Percentiles rank a stretch among this genome's conserved stretches.
Conservation (phyloP, 208 protist species). For the Leishmania martiniquensis region DNA sequence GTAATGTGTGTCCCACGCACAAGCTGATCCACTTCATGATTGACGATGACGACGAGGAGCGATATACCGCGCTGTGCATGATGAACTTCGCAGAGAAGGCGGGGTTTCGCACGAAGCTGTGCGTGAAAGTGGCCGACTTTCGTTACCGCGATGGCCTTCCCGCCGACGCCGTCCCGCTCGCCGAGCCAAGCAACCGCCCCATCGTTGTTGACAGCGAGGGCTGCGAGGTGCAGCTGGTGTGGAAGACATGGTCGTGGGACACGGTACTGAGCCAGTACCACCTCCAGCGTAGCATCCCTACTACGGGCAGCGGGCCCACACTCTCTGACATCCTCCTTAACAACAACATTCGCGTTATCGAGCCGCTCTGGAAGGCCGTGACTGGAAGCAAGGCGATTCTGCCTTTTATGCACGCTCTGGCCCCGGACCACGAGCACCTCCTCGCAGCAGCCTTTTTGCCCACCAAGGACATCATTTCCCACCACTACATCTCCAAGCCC, state of each 20-base stretch:
- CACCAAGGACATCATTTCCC: conserved; percentile 59
- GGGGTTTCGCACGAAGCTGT: conserved; percentile 74
- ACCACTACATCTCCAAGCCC: conserved; percentile 72
- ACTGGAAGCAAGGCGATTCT: conserved; percentile 82
- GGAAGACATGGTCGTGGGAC: conserved; percentile 91
- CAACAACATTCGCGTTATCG: conserved; percentile 67
- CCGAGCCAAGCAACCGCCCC: conserved; percentile 34
- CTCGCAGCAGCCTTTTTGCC: conserved; percentile 61
- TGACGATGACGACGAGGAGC: conserved; percentile 83
- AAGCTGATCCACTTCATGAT: conserved; percentile 85
- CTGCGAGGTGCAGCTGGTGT: conserved; percentile 77
- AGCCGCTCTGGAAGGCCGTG: conserved; percentile 83
- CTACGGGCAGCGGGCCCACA: conserved; percentile 31
- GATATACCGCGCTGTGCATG: conserved; percentile 79
- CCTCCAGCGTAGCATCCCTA: conserved; percentile 18
- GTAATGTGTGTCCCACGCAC: conserved; percentile 48
- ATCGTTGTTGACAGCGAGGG: conserved; percentile 68
- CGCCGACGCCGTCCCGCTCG: conserved; percentile 23
- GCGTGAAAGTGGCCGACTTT: conserved; percentile 61
- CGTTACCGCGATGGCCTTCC: conserved; percentile 29
- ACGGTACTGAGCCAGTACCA: conserved; percentile 74
- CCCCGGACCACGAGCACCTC: conserved; percentile 67
- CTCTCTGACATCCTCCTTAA: conserved; percentile 82
- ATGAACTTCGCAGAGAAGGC: conserved; percentile 62
- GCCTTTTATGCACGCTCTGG: conserved; percentile 70